Evolutionary conservation across 108 stramenopile genomes (phyloP).

Genomic region (Skeletonema menzelii): DNA sequence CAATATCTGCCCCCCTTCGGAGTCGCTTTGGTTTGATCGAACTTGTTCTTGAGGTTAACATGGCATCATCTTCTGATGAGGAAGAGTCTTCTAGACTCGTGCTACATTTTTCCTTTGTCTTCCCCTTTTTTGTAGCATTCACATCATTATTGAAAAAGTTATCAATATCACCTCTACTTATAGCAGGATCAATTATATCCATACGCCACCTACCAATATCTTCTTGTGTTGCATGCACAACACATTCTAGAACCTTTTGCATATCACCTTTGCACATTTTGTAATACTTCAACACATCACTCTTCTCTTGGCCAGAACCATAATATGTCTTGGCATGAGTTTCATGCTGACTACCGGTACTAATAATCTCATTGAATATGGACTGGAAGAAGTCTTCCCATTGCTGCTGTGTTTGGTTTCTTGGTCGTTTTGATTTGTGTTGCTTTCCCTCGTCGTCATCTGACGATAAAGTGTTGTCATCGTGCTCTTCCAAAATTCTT

Average conservation of each 20-base stretch:
- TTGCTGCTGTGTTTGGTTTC: slow-evolving; percentile 8
- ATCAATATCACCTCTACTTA: slow-evolving; percentile 13
- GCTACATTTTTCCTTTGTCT: not conserved
- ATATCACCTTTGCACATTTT: slow-evolving; percentile 22
- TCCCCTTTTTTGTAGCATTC: not conserved
- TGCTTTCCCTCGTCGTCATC: not conserved
- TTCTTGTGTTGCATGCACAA: not conserved
- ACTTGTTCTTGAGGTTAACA: not conserved
- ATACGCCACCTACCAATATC: slow-evolving; percentile 25
- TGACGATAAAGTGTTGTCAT: not conserved
- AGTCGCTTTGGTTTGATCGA: not conserved
- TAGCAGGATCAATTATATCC: slow-evolving; percentile 28
- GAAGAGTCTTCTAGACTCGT: not conserved
- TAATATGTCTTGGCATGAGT: not conserved
- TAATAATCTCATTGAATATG: slow-evolving; percentile 23
- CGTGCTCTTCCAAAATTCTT: slow-evolving; percentile 11
- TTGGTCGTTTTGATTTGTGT: not conserved
- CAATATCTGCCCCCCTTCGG: not conserved
- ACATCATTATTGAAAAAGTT: not conserved
- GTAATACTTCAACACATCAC: slow-evolving; percentile 31
- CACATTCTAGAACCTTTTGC: slow-evolving; percentile 28
- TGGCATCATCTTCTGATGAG: slow-evolving; percentile 15
- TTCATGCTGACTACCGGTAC: not conserved
- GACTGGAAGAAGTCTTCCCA: slow-evolving; percentile 39
- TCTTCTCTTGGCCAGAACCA: slow-evolving; percentile 10